Conservation (phyloP, 441 rosid genomes). For the Capsella rubella region DNA sequence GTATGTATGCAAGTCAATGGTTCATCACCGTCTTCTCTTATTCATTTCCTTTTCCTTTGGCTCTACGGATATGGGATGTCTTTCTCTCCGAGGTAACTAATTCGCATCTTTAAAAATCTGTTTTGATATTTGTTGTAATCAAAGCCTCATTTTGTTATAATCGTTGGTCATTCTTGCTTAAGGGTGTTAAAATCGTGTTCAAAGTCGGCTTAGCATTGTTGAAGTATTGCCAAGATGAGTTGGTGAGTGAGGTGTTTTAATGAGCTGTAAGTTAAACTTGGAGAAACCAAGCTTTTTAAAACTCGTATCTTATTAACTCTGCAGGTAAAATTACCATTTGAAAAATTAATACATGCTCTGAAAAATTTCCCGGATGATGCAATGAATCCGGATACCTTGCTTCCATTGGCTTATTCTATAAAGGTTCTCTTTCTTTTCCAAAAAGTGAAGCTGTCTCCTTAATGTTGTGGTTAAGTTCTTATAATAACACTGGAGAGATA, state of each 20-base stretch:
- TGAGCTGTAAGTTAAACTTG: background rate
- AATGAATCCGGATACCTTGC: constrained; percentile 82
- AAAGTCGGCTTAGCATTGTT: constrained; percentile 90
- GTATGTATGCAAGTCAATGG: constrained; percentile 99
- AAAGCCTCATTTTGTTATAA: constrained; percentile 13
- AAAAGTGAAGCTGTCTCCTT: constrained; percentile 9
- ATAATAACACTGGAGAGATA: background rate
- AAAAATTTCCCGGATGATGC: constrained; percentile 90
- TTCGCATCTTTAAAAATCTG: background rate
- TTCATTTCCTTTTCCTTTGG: constrained; percentile 89
- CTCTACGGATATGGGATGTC: constrained; percentile 98
- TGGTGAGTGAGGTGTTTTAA: constrained; percentile 53
- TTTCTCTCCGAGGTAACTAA: constrained; percentile 78
- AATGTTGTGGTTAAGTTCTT: background rate
- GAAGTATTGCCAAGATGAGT: constrained; percentile 85
- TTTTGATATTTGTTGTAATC: background rate
- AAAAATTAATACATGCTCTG: constrained; percentile 88
- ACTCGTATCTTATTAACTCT: background rate
- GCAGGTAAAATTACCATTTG: constrained; percentile 73
- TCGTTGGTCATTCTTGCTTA: constrained; percentile 25
- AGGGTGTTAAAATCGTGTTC: constrained; percentile 96
- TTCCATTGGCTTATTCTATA: constrained; percentile 88
- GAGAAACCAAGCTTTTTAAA: background rate
- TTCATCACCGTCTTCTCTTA: constrained; percentile 95
- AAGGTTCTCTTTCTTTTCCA: constrained; percentile 57